These are phyloP conservation scores for Ochromonas danica DNA, from an alignment of 108 stramenopile genomes.

Conservation along the genomic window DNA sequence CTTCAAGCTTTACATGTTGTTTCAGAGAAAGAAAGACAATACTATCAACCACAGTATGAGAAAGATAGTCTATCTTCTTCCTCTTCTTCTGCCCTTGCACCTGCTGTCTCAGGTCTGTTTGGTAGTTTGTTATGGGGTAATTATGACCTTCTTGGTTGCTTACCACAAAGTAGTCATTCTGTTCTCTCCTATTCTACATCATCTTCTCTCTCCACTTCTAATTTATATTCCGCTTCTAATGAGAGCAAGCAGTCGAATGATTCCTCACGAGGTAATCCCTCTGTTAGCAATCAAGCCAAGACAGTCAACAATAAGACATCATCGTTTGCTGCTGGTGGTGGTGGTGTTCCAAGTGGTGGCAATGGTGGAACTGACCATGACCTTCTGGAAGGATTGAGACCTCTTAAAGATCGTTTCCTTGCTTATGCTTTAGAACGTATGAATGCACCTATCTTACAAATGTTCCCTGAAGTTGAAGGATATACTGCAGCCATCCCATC, in stretches of 20 bases:
- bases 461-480: slow-evolving; percentile 34
- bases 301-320: not conserved
- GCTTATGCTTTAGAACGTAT: slow-evolving; percentile 4
- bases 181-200: not conserved
- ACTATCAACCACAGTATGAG: too few relatives aligned
- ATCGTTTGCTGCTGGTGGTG: not conserved
- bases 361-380: not conserved
- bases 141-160: not conserved
- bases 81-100: not conserved
- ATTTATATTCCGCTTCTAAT: not conserved
- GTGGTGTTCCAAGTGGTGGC: too few relatives aligned
- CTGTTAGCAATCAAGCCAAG: not conserved
- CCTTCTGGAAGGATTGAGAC: not conserved
- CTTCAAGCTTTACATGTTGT: not conserved
- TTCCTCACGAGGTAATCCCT: not conserved
- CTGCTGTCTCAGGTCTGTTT: not conserved
- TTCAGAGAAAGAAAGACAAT: not conserved
- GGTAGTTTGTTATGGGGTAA: not conserved
- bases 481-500: slow-evolving; percentile 34
- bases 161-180: too few relatives aligned
- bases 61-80: not conserved
- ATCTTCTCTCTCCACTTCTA: not conserved
- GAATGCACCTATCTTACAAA: slow-evolving; percentile 18
- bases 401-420: slow-evolving; percentile 18
- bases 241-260: not conserved